Base-by-base conservation (phyloP, 2,329 filamentous ascomycete genomes). In the Seiridium unicorne region DNA sequence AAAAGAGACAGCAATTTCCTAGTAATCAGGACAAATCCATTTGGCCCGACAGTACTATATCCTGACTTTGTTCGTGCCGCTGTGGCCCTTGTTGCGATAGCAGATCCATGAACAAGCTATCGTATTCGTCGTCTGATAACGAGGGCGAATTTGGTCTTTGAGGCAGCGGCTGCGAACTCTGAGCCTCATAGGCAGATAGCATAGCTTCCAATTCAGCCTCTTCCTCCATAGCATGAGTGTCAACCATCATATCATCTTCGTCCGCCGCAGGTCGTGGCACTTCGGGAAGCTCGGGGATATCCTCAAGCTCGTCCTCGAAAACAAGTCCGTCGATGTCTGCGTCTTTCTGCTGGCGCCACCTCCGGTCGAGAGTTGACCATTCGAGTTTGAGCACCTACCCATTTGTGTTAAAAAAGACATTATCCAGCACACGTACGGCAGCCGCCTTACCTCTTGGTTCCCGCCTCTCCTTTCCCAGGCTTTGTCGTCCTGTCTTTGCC, bases 21-120 rank as follows among this genome's bases (percentile, higher is more conserved):
- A 26, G 42, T 26, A 38, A 6, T n/a, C 65, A 80, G 40, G 76
- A 76, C 71, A 80, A 76, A 59, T 85, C 82, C 75, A 82, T 83
- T 44, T 79, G 72, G 38, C 79, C 73, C 31, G 73, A 74, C 3
- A 67, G 63, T 34, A 64, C 61, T 58, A 66, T 66, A 18, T 64
- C 63, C 49, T 70, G 69, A 64, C 57, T 63, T 32, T 61, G 61
- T 35, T 64, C 60, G 8, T 51, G 44, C 5, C 61, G 65, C 51
- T 67, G 61, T 4, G 9, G 5, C 11, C 73, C 68, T 53, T 81
- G 76, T 62, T 80, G 74, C n/a, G 82, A 78, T 55, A 86, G 73
- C 44, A 91, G 70, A 65, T 91, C 86, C 77, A 85, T 84, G 70
- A 97, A 89, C 8, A 88, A 73, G 51, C 80, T 75, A 63, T 89